Conservation (phyloP, 1,139 yeast genomes). For the Magnusiomyces paraingens region DNA sequence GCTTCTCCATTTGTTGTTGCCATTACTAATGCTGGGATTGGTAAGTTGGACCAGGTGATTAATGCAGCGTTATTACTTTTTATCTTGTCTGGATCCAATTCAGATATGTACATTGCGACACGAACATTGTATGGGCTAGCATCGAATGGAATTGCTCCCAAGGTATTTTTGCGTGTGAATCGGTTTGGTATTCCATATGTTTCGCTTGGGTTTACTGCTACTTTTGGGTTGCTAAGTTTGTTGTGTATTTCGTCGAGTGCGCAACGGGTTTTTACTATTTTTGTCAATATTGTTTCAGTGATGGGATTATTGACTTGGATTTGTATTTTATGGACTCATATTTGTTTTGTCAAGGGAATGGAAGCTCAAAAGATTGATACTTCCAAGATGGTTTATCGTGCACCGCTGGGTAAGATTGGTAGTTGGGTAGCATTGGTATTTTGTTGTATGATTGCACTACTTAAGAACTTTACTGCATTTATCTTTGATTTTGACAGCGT, state of each 20-base stretch:
- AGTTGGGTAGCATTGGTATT: slow-evolving; percentile 49
- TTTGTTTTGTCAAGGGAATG: slow-evolving; percentile 58
- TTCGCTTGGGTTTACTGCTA: slow-evolving; percentile 40
- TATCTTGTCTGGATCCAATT: slow-evolving; percentile 69
- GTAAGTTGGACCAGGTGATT: slow-evolving; percentile 55
- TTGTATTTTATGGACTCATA: slow-evolving; percentile 53
- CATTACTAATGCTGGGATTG: slow-evolving; percentile 53
- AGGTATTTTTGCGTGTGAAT: slow-evolving; percentile 51
- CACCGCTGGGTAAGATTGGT: slow-evolving; percentile 46
- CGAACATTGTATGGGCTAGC: slow-evolving; percentile 62
- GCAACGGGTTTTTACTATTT: slow-evolving; percentile 53
- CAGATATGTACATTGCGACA: slow-evolving; percentile 65
- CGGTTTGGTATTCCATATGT: slow-evolving; percentile 59
- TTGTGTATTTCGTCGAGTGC: slow-evolving; percentile 54
- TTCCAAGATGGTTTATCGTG: slow-evolving; percentile 45
- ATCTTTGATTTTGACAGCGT: slow-evolving; percentile 50
- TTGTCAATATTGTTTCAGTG: slow-evolving; percentile 64
- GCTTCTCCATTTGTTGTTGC: slow-evolving; percentile 71
- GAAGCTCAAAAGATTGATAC: slow-evolving; percentile 55
- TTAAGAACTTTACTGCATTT: slow-evolving; percentile 71
- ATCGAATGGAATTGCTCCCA: slow-evolving; percentile 57
- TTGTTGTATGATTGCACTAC: slow-evolving; percentile 53
- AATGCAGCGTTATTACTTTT: slow-evolving; percentile 64
- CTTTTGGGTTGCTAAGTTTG: slow-evolving; percentile 53
- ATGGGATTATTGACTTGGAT: slow-evolving; percentile 70